Conservation (phyloP, 441 rosid genomes). For the Erysimum cheiri region DNA sequence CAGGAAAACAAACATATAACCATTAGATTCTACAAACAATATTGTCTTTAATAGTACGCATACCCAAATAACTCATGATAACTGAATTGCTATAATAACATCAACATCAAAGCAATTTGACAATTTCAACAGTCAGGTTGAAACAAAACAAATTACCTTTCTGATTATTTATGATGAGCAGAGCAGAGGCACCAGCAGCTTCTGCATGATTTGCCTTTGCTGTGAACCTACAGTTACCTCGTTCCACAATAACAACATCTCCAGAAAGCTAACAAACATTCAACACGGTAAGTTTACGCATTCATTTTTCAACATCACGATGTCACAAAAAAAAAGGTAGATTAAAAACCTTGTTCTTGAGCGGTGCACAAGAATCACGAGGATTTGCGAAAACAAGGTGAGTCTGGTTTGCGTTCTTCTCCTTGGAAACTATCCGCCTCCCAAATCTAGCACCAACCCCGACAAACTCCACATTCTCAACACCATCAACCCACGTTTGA, state of each 20-base stretch:
- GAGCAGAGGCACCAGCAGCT: slow-evolving; percentile 92
- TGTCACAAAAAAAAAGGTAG: not conserved
- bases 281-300: slow-evolving; percentile 7
- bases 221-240: slow-evolving; percentile 92
- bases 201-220: slow-evolving; percentile 86
- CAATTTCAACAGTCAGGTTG: slow-evolving; percentile 4
- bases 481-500: slow-evolving; percentile 91
- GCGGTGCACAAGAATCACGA: slow-evolving; percentile 75
- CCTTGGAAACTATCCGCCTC: slow-evolving; percentile 79
- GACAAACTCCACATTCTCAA: slow-evolving; percentile 86
- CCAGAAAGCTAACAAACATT: slow-evolving; percentile 64
- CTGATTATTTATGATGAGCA: slow-evolving; percentile 86
- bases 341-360: slow-evolving; percentile 68
- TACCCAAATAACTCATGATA: slow-evolving; percentile 4
- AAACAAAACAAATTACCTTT: slow-evolving; percentile 57
- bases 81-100: slow-evolving; percentile 14
- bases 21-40: slow-evolving; percentile 15
- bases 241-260: slow-evolving; percentile 87
- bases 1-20: slow-evolving; percentile 18
- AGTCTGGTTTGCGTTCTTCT: slow-evolving; percentile 84
- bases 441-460: slow-evolving; percentile 99
- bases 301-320: slow-evolving; percentile 29
- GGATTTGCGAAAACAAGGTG: slow-evolving; percentile 83
- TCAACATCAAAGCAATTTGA: slow-evolving; percentile 15
- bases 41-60: not conserved